Percentiles rank a stretch among this genome's conserved stretches.
phyloP scores from a whole-genome alignment of 495 filamentous ascomycete species.

The Lepidopterella palustris region DNA sequence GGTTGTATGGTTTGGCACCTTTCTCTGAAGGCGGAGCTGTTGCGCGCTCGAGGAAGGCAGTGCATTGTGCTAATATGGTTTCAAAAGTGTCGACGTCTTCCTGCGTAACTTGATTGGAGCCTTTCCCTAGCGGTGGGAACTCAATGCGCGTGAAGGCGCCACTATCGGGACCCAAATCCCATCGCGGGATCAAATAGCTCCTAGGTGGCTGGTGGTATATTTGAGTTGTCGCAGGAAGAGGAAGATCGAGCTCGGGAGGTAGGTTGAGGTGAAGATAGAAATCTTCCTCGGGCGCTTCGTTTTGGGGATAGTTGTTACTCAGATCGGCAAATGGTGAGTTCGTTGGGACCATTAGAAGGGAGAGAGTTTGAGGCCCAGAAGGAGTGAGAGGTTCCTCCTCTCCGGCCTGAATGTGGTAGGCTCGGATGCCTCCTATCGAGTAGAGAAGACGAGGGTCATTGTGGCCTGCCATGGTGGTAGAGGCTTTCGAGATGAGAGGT shows the following conservation, averaged over 20 bases:
- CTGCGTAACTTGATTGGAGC: conserved; percentile 60
- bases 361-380: conserved; percentile 80
- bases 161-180: conserved; percentile 80
- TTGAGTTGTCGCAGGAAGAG: conserved; percentile 85
- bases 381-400: conserved; percentile 74
- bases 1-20: conserved; percentile 61
- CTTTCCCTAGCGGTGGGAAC: conserved; percentile 66
- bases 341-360: conserved; percentile 89
- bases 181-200: conserved; percentile 86
- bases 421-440: conserved; percentile 73
- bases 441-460: conserved; percentile 76
- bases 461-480: conserved; percentile 39
- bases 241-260: conserved; percentile 87
- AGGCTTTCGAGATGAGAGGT: not conserved
- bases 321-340: conserved; percentile 62
- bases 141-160: conserved; percentile 88
- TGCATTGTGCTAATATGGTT: conserved; percentile 92
- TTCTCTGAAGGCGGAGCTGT: conserved; percentile 43
- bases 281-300: conserved; percentile 68
- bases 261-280: conserved; percentile 93
- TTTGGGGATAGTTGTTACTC: conserved; percentile 47
- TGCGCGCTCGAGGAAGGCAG: conserved; percentile 75
- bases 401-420: conserved; percentile 84
- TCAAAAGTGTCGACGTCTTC: conserved; percentile 96
- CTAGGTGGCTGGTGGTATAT: conserved; percentile 87